A percentile compares a stretch with the other conserved stretches of the same genome.
Conservation (phyloP, 495 filamentous ascomycete genomes). For the Talaromyces thailandensis region DNA sequence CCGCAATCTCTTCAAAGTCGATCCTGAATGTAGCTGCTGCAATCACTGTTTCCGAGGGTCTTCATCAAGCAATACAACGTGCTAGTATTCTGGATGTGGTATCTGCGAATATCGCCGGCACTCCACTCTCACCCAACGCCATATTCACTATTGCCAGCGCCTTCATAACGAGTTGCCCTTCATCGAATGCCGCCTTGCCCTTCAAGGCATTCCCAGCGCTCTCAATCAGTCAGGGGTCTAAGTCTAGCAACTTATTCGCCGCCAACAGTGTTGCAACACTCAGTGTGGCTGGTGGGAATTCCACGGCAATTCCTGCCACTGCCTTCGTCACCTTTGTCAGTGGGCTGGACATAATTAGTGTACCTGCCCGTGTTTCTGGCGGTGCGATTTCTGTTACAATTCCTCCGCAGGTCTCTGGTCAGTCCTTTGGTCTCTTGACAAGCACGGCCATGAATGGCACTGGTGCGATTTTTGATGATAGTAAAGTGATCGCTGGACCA, state of each 20-base stretch:
- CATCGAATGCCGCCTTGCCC: constrained; percentile 41
- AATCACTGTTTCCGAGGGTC: constrained; percentile 54
- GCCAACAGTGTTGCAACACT: constrained; percentile 4
- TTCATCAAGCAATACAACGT: constrained; percentile 52
- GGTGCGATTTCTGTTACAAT: constrained; percentile 27
- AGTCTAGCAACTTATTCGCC: background rate
- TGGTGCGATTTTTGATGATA: constrained; percentile 13
- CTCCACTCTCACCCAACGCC: constrained; percentile 44
- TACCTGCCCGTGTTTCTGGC: constrained; percentile 14
- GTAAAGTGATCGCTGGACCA: constrained; percentile 24
- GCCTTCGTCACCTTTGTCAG: constrained; percentile 1
- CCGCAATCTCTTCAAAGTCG: constrained; percentile 39
- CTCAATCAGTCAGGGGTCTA: constrained; percentile 5
- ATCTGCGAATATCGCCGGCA: constrained; percentile 48
- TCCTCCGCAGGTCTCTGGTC: constrained; percentile 22
- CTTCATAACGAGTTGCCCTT: constrained; percentile 52
- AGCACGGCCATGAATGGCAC: constrained; percentile 14
- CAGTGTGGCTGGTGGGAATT: constrained; percentile 4
- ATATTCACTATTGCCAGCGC: constrained; percentile 53
- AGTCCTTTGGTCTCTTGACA: constrained; percentile 26
- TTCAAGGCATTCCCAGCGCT: constrained; percentile 49
- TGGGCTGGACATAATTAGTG: constrained; percentile 22
- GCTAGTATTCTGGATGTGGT: constrained; percentile 36
- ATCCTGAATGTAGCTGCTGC: constrained; percentile 53
- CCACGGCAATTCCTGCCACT: constrained; percentile 26